phyloP scores from a whole-genome alignment of 108 stramenopile genomes.

The Cyclotella kingstonii region DNA sequence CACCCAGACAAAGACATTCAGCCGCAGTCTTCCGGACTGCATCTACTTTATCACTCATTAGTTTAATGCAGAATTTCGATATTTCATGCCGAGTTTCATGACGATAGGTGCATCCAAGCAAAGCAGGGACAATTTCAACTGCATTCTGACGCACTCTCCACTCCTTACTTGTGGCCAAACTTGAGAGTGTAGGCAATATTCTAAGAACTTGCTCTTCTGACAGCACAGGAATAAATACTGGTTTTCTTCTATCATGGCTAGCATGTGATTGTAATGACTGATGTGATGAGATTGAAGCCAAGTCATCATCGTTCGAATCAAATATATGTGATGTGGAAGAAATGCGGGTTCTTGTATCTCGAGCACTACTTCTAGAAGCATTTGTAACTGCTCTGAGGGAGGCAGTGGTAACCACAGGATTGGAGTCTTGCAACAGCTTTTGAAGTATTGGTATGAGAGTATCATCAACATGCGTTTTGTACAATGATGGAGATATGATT shows the following conservation, averaged over 20 bases:
- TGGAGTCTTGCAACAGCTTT: slow-evolving; percentile 74
- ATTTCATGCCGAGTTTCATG: slow-evolving; percentile 83
- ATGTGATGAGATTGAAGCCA: slow-evolving; percentile 64
- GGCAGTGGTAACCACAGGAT: slow-evolving; percentile 85
- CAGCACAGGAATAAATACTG: slow-evolving; percentile 83
- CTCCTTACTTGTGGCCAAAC: slow-evolving; percentile 76
- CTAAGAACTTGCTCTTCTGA: slow-evolving; percentile 81
- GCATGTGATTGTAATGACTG: slow-evolving; percentile 54
- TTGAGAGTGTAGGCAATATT: slow-evolving; percentile 81
- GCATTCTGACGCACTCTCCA: slow-evolving; percentile 90
- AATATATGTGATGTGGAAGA: slow-evolving; percentile 29
- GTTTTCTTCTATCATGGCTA: slow-evolving; percentile 58
- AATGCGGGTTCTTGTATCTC: slow-evolving; percentile 37
- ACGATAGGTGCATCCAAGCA: slow-evolving; percentile 78
- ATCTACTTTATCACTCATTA: slow-evolving; percentile 82
- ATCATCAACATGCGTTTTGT: slow-evolving; percentile 85
- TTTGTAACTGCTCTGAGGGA: slow-evolving; percentile 89
- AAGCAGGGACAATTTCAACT: slow-evolving; percentile 89
- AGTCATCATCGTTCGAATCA: slow-evolving; percentile 58
- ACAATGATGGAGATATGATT: slow-evolving; percentile 24
- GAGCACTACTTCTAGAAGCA: slow-evolving; percentile 67
- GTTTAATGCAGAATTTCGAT: slow-evolving; percentile 65
- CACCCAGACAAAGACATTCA: slow-evolving; percentile 83
- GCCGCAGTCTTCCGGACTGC: slow-evolving; percentile 83
- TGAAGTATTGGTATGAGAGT: slow-evolving; percentile 83